Base-by-base conservation (phyloP, 768 basidiomycete genomes). In the Termitomyces sp. region DNA sequence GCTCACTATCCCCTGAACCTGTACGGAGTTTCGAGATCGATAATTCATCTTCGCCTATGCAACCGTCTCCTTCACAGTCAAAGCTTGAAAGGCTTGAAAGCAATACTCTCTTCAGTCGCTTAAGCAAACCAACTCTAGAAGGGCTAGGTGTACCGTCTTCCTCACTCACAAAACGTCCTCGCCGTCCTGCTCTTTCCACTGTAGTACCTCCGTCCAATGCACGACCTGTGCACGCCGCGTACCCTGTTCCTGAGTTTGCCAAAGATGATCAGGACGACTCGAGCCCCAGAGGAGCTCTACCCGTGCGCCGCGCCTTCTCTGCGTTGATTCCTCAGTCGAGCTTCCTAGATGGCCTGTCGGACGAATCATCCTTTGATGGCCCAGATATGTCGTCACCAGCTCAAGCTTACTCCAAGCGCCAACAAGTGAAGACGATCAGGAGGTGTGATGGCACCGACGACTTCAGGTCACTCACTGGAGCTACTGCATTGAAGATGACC, bases 381-480 rank as follows among this genome's bases (percentile, higher is more conserved):
- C 78, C 78, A 12, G 88, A 89, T 62, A 80, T 85, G 80, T 90
- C 89, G 31, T 90, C 89, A 0, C 90, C 90, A 41, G 90, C 90
- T 34, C 86, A 87, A 64, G 89, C 89, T 5, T 92, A 92, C 66
- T 82, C 87, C 0, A 85, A 83, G 63, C 83, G 90, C 38, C 90
- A 90, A 57, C 84, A 89, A 59, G 79, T 83, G 16, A 90, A 83
- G 75, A 89, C 90, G 1, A 82, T 92, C 57, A 79, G 90, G 51
- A 77, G 89, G 42, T 85, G 89, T 62, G 90, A 92, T 63, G 90
- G 90, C 8, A 90, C 88, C 11, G 89, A 92, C 53, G 88, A 91
- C 68, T 86, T 91, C 62, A 77, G 86, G 58, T 87, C 89, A 21
- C 69, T 88, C 17, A 87, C 87, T n/a, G 85, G 87, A 16, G 84